Base-by-base conservation (phyloP, 2,329 filamentous ascomycete species). In the Bipolaris victoriae region DNA sequence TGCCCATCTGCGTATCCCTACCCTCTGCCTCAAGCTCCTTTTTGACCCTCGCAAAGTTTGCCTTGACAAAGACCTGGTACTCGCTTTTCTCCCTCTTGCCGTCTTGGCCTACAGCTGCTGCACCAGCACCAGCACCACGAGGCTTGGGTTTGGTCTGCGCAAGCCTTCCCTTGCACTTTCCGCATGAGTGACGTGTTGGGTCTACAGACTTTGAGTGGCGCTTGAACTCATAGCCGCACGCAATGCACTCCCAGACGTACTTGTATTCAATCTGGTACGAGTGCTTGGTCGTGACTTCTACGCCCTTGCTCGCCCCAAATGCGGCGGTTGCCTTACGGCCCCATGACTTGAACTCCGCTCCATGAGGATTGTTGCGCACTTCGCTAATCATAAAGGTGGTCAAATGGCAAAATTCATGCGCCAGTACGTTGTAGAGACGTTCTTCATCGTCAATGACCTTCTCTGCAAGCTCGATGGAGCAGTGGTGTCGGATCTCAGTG, bases 331-430 rank as follows among this genome's bases (percentile, higher is more conserved):
- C 74, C 81, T 84, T 49, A 7, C 57, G 51, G 13, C 71, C 76
- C 86, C 92, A 97, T 1, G 77, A 72, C 75, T 96, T 93, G 83
- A 97, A 97, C 67, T 91, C 89, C 11, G 85, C 83, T 20, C 93
- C 93, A 72, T 97, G 93, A 0, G 92, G 91, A 60, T 90, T 88
- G 54, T 87, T 88, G 41, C 86, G 88, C 35, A 93, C 80, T 35
- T 88, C 86, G 47, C 84, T 88, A 61, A 98, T 81, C 87, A 98
- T 96, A 76, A 94, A 97, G 68, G 92, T 96, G 41, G 91, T 89
- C 1, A 98, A 80, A 72, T 99, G 95, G 75, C 95, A 98, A 79
- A 95, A 98, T 69, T 99, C 95, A 74, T 99, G 95, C 0, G 94
- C 92, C n/a, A 98, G 79, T 0, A 95, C 92, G 75, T 97, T 97